Base-by-base conservation (phyloP, 129 eudicot genomes). In the Lactuca sativa region DNA sequence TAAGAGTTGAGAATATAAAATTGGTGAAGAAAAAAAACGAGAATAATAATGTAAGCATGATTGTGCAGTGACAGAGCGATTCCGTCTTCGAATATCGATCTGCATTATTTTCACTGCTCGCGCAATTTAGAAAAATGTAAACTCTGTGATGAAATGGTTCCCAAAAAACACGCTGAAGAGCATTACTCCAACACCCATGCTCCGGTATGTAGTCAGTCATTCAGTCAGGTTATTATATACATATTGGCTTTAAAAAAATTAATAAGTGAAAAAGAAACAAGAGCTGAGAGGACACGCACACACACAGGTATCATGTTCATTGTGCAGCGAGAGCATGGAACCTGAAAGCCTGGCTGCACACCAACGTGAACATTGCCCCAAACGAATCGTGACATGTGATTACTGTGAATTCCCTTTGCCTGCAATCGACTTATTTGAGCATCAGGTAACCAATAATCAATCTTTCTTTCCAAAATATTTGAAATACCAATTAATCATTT, bases 341-440 rank as follows among this genome's bases (percentile, higher is more conserved):
- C 93, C 86, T 71, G 90, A 86, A 37, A 67, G 67, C 40, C 77
- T 90, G 71, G 88, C 80, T 54, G 76, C 82, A 70, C 96, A 90
- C 75, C 82, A 80, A 63, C 83, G 90, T 77, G 96, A 90, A 80
- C 80, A 77, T 54, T 90, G 96, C 62, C 93, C 90, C 7, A 74
- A 80, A 78, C 73, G 96, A 72, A 90, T 90, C 17, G 93, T 82
- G 67, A 90, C 93, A 37, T 90, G 96, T 51, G 93, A 90, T 30
- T 90, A 66, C 56, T 90, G 96, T 54, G 96, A 89, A 74, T 86
- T 89, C 56, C 96, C 96, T 56, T 79, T 89, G 73, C 93, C 96
- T 51, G 96, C 93, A 3, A 67, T 79, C 74, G 96, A 89, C 72
- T 66, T 89, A 62, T 69, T 73, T 72, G 90, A 86, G 74, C 96